A percentile compares a stretch with the other conserved stretches of the same genome.
phyloP scores from a whole-genome alignment of 1,139 yeast species.

The Nematodospora anomalae region DNA sequence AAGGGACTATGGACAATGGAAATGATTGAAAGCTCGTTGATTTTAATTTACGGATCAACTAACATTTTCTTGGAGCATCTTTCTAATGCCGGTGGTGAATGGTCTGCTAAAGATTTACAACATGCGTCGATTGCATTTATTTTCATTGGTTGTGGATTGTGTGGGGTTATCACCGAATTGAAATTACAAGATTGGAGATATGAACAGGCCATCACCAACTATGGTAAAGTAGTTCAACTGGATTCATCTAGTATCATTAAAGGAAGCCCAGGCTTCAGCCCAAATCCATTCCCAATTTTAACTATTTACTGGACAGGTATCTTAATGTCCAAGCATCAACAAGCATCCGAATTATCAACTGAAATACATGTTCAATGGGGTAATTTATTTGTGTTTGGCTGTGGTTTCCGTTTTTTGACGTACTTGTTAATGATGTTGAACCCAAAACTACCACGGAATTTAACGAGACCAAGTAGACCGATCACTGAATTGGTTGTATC shows the following conservation, averaged over 20 bases:
- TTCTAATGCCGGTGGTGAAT: constrained; percentile 67
- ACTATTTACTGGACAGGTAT: constrained; percentile 96
- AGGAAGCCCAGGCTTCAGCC: constrained; percentile 73
- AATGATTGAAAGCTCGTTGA: constrained; percentile 72
- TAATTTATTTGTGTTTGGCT: constrained; percentile 69
- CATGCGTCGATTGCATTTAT: constrained; percentile 95
- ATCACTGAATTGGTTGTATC: constrained; percentile 79
- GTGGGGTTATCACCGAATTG: constrained; percentile 81
- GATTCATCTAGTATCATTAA: constrained; percentile 17
- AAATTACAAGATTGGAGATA: constrained; percentile 51
- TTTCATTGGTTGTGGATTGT: constrained; percentile 87
- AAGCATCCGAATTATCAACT: constrained; percentile 76
- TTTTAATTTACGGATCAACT: constrained; percentile 84
- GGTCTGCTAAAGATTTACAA: constrained; percentile 93
- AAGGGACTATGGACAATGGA: constrained; percentile 76
- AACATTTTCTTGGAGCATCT: constrained; percentile 89
- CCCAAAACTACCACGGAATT: constrained; percentile 21
- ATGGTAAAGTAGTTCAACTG: constrained; percentile 11
- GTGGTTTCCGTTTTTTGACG: constrained; percentile 72
- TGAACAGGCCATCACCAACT: constrained; percentile 34
- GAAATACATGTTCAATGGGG: constrained; percentile 93
- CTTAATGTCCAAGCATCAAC: constrained; percentile 94
- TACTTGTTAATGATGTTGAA: constrained; percentile 56
- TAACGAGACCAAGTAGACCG: constrained; percentile 58
- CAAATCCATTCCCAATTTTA: constrained; percentile 91